phyloP scores from a whole-genome alignment of 2,329 filamentous ascomycete species.

The Stachybotrys elegans region DNA sequence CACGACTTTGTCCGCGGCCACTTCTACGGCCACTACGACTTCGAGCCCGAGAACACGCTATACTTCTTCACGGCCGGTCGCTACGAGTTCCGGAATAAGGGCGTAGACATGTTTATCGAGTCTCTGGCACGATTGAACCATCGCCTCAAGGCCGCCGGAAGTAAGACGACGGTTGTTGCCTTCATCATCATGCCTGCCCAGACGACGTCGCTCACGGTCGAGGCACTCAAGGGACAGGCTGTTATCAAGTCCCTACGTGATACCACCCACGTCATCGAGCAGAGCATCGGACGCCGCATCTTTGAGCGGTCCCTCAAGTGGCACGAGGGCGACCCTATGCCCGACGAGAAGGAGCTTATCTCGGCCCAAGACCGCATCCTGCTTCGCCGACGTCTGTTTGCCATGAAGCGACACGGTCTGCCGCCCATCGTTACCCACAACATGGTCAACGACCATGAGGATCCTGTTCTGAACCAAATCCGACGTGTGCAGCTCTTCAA shows the following conservation, averaged over 20 bases:
- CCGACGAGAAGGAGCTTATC: constrained; percentile 95
- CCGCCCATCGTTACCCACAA: constrained; percentile 98
- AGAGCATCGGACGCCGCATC: constrained; percentile 85
- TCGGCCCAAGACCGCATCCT: constrained; percentile 88
- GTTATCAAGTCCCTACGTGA: constrained; percentile 95
- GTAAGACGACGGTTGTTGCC: constrained; percentile 90
- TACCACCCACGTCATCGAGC: constrained; percentile 87
- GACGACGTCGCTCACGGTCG: constrained; percentile 89
- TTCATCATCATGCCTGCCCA: constrained; percentile 99
- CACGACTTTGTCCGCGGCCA: constrained; percentile 97
- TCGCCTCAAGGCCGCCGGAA: constrained; percentile 76
- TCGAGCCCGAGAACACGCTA: constrained; percentile 91
- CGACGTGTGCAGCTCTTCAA: constrained; percentile 96
- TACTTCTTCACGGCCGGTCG: constrained; percentile 97
- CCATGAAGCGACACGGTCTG: constrained; percentile 87
- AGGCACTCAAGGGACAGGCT: constrained; percentile 92
- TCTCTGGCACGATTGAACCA: constrained; percentile 92
- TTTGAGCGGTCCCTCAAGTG: constrained; percentile 93
- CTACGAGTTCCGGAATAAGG: constrained; percentile 98
- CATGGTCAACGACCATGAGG: constrained; percentile 91
- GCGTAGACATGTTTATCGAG: constrained; percentile 99
- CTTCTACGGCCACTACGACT: constrained; percentile 98
- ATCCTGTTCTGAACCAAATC: constrained; percentile 93
- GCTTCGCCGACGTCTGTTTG: constrained; percentile 84
- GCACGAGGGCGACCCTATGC: constrained; percentile 90